Percentiles rank a stretch among this genome's conserved stretches.
phyloP scores from a whole-genome alignment of 345 rosid genomes.

The Lepidium africanum region DNA sequence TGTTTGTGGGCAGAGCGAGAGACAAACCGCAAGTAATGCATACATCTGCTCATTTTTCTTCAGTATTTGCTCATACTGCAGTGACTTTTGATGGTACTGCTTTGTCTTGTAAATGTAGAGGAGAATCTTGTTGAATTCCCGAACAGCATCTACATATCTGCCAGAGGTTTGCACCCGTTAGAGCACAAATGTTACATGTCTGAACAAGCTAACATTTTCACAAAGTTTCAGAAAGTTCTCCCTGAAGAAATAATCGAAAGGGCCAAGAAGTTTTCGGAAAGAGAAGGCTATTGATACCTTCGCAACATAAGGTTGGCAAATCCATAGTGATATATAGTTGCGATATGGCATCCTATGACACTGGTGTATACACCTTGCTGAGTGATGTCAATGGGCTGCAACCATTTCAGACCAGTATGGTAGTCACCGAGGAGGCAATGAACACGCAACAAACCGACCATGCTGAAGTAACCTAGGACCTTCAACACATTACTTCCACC shows the following conservation, averaged over 20 bases:
- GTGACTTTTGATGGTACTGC: slow-evolving; percentile 84
- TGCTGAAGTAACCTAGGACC: slow-evolving; percentile 95
- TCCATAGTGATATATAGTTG: slow-evolving; percentile 92
- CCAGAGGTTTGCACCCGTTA: background rate
- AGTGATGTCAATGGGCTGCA: slow-evolving; percentile 84
- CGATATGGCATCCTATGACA: slow-evolving; percentile 92
- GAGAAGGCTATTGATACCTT: slow-evolving; percentile 38
- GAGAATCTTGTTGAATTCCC: slow-evolving; percentile 91
- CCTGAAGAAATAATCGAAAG: background rate
- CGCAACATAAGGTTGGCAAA: slow-evolving; percentile 97
- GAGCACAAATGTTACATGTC: background rate
- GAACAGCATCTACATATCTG: slow-evolving; percentile 92
- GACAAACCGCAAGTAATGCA: slow-evolving; percentile 78
- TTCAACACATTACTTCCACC: slow-evolving; percentile 98
- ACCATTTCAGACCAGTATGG: slow-evolving; percentile 88
- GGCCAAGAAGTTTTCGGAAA: background rate
- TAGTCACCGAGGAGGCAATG: slow-evolving; percentile 97
- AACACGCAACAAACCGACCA: slow-evolving; percentile 92
- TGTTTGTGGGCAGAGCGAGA: slow-evolving; percentile 90
- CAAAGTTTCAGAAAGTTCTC: background rate
- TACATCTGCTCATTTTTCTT: slow-evolving; percentile 99
- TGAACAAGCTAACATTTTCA: background rate
- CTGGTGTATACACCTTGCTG: slow-evolving; percentile 89
- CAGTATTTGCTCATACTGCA: slow-evolving; percentile 89
- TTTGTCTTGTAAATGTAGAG: slow-evolving; percentile 88